Percentiles rank a stretch among this genome's conserved stretches.
These are phyloP conservation scores for Leccinellum rugosiceps DNA, from an alignment of 768 basidiomycete genomes.

Conservation along the genomic window DNA sequence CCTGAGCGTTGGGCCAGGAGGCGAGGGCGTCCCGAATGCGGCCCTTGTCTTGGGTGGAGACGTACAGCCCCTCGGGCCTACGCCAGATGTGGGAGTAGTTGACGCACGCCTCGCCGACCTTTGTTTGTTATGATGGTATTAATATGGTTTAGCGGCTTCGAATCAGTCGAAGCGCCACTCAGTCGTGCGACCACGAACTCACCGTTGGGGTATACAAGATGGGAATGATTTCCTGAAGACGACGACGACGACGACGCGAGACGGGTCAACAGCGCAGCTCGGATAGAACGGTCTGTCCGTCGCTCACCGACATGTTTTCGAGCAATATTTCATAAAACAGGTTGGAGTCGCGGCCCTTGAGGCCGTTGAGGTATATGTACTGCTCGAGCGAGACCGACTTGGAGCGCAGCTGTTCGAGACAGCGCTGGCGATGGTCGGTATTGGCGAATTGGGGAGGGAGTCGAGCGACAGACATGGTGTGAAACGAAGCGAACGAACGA, in stretches of 20 bases:
- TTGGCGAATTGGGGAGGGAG: constrained; percentile 48
- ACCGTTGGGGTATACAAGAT: constrained; percentile 78
- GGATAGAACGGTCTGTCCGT: background rate
- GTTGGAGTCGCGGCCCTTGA: constrained; percentile 59
- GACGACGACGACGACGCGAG: too few relatives aligned
- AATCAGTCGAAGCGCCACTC: background rate
- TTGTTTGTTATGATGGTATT: background rate
- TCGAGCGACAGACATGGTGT: constrained; percentile 29
- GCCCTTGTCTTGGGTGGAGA: constrained; percentile 67
- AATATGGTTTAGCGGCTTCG: background rate
- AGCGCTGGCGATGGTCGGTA: constrained; percentile 54
- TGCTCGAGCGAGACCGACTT: constrained; percentile 58
- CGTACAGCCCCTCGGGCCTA: constrained; percentile 55
- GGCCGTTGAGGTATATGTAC: constrained; percentile 65
- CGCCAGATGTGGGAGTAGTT: constrained; percentile 71
- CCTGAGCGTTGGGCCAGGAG: constrained; percentile 44
- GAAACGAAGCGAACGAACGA: constrained; percentile 7
- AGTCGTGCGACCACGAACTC: constrained; percentile 13
- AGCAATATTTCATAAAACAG: constrained; percentile 66
- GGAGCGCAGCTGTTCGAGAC: constrained; percentile 55
- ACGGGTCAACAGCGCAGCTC: too few relatives aligned
- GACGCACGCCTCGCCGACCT: constrained; percentile 69
- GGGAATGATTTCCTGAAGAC: constrained; percentile 52
- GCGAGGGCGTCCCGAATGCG: constrained; percentile 54
- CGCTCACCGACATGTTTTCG: constrained; percentile 54